Evolutionary conservation across 306 rosid genomes (phyloP).

Genomic region (Abrus pulchellus): DNA sequence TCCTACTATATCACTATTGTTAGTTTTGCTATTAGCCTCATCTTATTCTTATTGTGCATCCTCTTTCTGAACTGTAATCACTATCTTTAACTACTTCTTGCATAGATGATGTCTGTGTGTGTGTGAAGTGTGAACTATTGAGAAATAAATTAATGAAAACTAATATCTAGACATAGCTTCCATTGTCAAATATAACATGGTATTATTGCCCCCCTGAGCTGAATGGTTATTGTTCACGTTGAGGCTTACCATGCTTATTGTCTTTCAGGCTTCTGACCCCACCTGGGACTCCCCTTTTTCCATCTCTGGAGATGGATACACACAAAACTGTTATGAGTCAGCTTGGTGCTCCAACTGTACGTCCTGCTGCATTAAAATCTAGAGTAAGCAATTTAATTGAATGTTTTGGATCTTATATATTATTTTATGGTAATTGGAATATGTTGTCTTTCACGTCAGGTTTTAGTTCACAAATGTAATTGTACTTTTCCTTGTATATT

Average conservation of each 20-base stretch:
- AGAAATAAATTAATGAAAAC: slow-evolving; percentile 13
- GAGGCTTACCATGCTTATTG: slow-evolving; percentile 46
- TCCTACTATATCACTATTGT: background rate
- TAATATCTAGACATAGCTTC: background rate
- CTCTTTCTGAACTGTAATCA: background rate
- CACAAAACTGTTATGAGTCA: slow-evolving; percentile 78
- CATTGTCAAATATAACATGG: background rate
- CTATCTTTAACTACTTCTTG: slow-evolving; percentile 17
- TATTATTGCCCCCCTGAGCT: background rate
- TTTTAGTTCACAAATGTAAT: slow-evolving; percentile 38
- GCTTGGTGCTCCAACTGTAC: slow-evolving; percentile 73
- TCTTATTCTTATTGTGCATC: slow-evolving; percentile 7
- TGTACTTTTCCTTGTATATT: slow-evolving; percentile 4
- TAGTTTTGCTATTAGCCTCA: slow-evolving; percentile 2
- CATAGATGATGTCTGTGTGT: background rate
- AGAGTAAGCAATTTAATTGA: slow-evolving; percentile 70
- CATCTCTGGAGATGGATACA: slow-evolving; percentile 93
- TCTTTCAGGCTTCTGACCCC: slow-evolving; percentile 93
- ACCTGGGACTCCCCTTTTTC: slow-evolving; percentile 97
- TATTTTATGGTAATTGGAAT: slow-evolving; percentile 27
- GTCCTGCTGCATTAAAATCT: slow-evolving; percentile 77
- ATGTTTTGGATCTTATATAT: slow-evolving; percentile 36
- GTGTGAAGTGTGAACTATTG: slow-evolving; percentile 34
- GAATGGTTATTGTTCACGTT: slow-evolving; percentile 30
- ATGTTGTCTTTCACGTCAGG: slow-evolving; percentile 26